phyloP scores from a whole-genome alignment of 768 basidiomycete genomes.

The Mycena sanguinolenta region DNA sequence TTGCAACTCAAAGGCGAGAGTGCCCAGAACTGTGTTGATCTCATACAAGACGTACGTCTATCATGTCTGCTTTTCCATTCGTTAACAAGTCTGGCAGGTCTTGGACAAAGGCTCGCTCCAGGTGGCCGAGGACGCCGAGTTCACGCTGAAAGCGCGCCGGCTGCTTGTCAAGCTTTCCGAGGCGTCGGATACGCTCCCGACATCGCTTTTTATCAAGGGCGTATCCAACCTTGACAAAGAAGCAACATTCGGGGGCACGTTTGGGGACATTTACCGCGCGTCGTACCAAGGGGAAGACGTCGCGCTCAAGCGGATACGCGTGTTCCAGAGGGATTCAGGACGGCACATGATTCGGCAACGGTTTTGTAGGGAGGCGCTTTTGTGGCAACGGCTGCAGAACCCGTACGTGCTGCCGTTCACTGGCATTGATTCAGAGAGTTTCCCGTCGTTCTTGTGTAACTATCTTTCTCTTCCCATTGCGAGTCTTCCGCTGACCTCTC shows the following conservation, averaged over 20 bases:
- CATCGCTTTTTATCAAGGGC: slow-evolving; percentile 42
- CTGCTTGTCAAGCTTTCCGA: slow-evolving; percentile 42
- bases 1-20: slow-evolving; percentile 34
- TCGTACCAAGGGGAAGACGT: slow-evolving; percentile 39
- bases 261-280: slow-evolving; percentile 46
- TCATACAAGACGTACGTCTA: slow-evolving; percentile 36
- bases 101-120: slow-evolving; percentile 35
- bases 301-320: slow-evolving; percentile 45
- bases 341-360: slow-evolving; percentile 42
- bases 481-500: neutral
- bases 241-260: slow-evolving; percentile 44
- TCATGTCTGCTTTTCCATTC: neutral
- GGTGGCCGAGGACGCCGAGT: slow-evolving; percentile 19
- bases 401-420: slow-evolving; percentile 55
- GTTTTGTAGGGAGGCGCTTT: slow-evolving; percentile 46
- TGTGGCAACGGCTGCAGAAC: slow-evolving; percentile 48
- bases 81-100: slow-evolving; percentile 15
- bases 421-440: slow-evolving; percentile 47
- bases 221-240: slow-evolving; percentile 39
- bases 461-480: neutral
- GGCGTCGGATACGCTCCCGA: slow-evolving; percentile 40
- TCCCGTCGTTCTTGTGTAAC: slow-evolving; percentile 44
- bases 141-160: slow-evolving; percentile 40
- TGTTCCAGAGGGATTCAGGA: slow-evolving; percentile 38
- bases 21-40: slow-evolving; percentile 38